Evolutionary conservation across 345 rosid genomes (phyloP).

Genomic region (Mangifera indica): DNA sequence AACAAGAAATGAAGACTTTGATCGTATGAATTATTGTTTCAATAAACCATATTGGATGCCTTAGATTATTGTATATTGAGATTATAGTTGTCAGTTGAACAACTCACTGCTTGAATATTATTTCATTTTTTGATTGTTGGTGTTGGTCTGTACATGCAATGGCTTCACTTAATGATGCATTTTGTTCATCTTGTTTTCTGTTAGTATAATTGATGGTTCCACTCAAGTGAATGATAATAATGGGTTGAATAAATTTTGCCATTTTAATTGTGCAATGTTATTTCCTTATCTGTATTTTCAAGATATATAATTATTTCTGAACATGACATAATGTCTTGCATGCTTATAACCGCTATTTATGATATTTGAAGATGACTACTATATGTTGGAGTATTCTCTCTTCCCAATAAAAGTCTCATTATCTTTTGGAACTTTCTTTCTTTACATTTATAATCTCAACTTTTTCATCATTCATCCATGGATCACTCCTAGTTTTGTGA

Average conservation of each 20-base stretch:
- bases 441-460: slow-evolving; percentile 3
- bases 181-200: not conserved
- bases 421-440: not conserved
- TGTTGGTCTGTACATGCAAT: not conserved
- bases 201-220: not conserved
- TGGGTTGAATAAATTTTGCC: not conserved
- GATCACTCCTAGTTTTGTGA: not conserved
- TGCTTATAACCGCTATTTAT: not conserved
- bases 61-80: not conserved
- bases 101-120: not conserved
- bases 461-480: not conserved
- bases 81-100: slow-evolving; percentile 1
- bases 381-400: not conserved
- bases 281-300: not conserved
- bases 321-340: not conserved
- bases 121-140: not conserved
- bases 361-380: not conserved
- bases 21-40: slow-evolving; percentile 3
- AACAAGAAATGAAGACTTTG: too few species aligned
- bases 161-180: not conserved
- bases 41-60: not conserved
- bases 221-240: not conserved
- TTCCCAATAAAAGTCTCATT: not conserved
- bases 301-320: not conserved
- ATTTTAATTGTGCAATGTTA: not conserved